Base-by-base conservation (phyloP, 2,329 filamentous ascomycete genomes). In the Acrocalymma vagum region DNA sequence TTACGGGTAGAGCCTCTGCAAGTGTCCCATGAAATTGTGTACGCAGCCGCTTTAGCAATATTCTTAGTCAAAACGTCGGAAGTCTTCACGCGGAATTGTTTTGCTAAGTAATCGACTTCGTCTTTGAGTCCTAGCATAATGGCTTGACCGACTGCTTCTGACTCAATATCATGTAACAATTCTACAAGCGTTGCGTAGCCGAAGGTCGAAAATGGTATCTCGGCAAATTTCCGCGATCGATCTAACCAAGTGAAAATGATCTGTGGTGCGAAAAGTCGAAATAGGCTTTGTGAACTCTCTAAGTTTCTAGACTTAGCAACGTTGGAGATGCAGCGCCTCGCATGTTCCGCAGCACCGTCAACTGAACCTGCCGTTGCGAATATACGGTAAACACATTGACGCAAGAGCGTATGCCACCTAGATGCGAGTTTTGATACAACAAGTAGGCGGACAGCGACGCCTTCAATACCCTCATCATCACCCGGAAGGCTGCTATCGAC, bases 241-340 rank as follows among this genome's bases (percentile, higher is more conserved):
- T 90, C 84, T 3, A 95, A 81, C 93, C 92, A 99, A 0, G 91
- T 96, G 63, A 90, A 96, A 3, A 97, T 75, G 6, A 99, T 78
- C 60, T 99, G 94, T 2, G 92, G 85, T 6, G 90, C 85, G 62
- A 97, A 99, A 1, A 97, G 75, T 5, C 77, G 76, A 62, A 99
- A 96, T 1, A 99, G 73, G 22, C 86, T 80, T 54, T 79, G 82
- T 0, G 90, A 78, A 29, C 83, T 82, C 16, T 78, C 69, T 15
- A 97, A 78, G 0, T 78, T 72, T 22, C 96, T 78, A 1, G 79
- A 77, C 9, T 66, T 71, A 4, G 92, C 83, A 21, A 96, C 84
- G 9, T 80, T 76, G 4, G 69, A 65, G 28, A 96, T 76, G 55
- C 90, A 95, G 35, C 80, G 80, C 39, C 81, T 82, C 1, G 93